These are phyloP conservation scores for Phytophthora palmivora DNA, from an alignment of 352 stramenopile genomes.

Conservation along the genomic window DNA sequence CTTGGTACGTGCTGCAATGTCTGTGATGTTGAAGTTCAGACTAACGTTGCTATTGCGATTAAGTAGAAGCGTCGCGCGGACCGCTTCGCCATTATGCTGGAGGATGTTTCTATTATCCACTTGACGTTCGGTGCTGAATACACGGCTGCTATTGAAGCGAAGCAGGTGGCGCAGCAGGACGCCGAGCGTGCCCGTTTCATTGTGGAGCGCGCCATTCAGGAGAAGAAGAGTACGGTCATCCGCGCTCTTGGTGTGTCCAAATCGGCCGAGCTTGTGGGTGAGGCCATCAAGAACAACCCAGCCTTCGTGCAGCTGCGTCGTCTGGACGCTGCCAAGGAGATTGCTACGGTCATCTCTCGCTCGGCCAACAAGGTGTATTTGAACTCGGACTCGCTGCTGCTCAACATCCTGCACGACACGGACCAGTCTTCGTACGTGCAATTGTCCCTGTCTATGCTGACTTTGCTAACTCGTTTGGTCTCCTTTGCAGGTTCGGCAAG, in stretches of 20 bases:
- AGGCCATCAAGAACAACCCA: constrained; percentile 99
- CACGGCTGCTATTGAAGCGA: constrained; percentile 98
- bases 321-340: constrained; percentile 99
- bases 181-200: constrained; percentile 98
- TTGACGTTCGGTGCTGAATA: constrained; percentile 99
- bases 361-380: constrained; percentile 99
- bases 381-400: constrained; percentile 96
- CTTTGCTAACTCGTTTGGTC: not conserved
- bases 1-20: constrained; percentile 72
- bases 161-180: constrained; percentile 99
- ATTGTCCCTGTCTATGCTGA: not conserved
- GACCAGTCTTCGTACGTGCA: constrained; percentile 55
- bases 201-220: constrained; percentile 98
- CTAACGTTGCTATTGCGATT: constrained; percentile 22
- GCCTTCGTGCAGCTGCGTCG: constrained; percentile 99
- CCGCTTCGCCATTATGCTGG: constrained; percentile 94
- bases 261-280: constrained; percentile 97
- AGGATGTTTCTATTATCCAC: constrained; percentile 99
- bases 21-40: not conserved
- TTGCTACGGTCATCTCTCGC: constrained; percentile 95
- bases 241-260: constrained; percentile 98
- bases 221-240: constrained; percentile 99
- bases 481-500: constrained; percentile 35
- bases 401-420: constrained; percentile 94
- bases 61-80: constrained; percentile 79